Conservation (phyloP, 495 filamentous ascomycete genomes). For the Penicillium canescens region DNA sequence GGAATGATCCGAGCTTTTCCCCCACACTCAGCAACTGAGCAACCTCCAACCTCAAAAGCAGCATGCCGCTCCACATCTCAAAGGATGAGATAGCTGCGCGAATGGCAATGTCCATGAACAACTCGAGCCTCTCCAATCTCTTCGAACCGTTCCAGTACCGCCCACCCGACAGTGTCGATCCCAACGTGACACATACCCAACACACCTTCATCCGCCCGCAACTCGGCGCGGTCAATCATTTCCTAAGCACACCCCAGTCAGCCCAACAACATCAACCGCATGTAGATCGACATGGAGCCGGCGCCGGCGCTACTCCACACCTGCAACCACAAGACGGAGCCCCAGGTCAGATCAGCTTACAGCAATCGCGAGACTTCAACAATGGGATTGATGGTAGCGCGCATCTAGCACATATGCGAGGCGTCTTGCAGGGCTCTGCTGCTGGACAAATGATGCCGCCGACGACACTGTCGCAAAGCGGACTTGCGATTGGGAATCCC, state of each 20-base stretch:
- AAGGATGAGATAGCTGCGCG: background rate
- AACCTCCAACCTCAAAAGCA: constrained; percentile 28
- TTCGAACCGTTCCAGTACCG: constrained; percentile 22
- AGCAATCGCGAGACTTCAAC: background rate
- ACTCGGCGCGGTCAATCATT: constrained; percentile 21
- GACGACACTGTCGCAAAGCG: background rate
- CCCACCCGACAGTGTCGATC: background rate
- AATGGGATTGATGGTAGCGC: background rate
- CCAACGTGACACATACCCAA: constrained; percentile 12
- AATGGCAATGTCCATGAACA: constrained; percentile 11
- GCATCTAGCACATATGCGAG: constrained; percentile 5
- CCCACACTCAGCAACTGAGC: constrained; percentile 4
- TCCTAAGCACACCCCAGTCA: constrained; percentile 19
- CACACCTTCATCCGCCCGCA: constrained; percentile 13
- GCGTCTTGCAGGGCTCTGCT: constrained; percentile 15
- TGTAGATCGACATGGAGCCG: background rate
- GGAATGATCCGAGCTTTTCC: constrained; percentile 8
- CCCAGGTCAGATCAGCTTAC: background rate
- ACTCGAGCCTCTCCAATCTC: background rate
- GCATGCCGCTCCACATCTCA: constrained; percentile 12
- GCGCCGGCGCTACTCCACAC: constrained; percentile 1
- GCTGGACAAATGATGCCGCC: background rate
- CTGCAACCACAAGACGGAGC: background rate
- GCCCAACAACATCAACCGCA: constrained; percentile 20
- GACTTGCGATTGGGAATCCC: constrained; percentile 4